Base-by-base conservation (phyloP, 2,329 filamentous ascomycete genomes). In the Neofusicoccum sp. region DNA sequence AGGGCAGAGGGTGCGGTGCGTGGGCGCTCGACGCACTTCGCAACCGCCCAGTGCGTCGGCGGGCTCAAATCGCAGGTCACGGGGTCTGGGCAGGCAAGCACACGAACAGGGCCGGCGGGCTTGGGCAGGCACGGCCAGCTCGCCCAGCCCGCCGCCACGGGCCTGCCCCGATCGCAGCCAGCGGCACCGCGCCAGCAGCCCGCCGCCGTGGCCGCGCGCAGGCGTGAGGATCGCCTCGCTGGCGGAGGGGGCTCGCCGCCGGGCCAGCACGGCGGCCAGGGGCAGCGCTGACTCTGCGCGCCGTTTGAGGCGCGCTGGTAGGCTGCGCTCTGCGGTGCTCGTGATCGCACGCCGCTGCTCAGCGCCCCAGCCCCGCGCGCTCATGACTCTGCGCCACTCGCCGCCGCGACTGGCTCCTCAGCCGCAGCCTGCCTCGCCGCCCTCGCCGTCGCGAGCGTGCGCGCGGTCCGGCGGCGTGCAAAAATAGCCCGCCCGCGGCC, bases 1-100 rank as follows among this genome's bases (percentile, higher is more conserved):
- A 56, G 41, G 51, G 51, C 51, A 56, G 51, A 56, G 51, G 51
- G 41, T 56, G 51, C 36, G 36, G 51, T 56, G 51, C 51, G 51
- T 56, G 51, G 41, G 41, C 51, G 38, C 14, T 56, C 51, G 51
- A 56, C 51, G 51, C 51, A 56, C n/a, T n/a, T n/a, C n/a, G n/a
- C n/a, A n/a, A 56, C 51, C 30, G 51, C 49, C 49, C 49, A 54
- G 49, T 54, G 49, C 49, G 49, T 40, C 51, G 51, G 26, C 51
- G 51, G 38, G 51, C 38, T 56, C 51, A n/a, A n/a, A n/a, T n/a
- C n/a, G n/a, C n/a, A n/a, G n/a, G n/a, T n/a, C n/a, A n/a, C n/a
- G n/a, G n/a, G n/a, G n/a, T n/a, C n/a, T n/a, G n/a, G n/a, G n/a
- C n/a, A n/a, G n/a, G n/a, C n/a, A n/a, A n/a, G n/a, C n/a, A n/a